Conservation (phyloP, 192 early-diverging fungal genomes). For the Rhizophagus clarus region DNA sequence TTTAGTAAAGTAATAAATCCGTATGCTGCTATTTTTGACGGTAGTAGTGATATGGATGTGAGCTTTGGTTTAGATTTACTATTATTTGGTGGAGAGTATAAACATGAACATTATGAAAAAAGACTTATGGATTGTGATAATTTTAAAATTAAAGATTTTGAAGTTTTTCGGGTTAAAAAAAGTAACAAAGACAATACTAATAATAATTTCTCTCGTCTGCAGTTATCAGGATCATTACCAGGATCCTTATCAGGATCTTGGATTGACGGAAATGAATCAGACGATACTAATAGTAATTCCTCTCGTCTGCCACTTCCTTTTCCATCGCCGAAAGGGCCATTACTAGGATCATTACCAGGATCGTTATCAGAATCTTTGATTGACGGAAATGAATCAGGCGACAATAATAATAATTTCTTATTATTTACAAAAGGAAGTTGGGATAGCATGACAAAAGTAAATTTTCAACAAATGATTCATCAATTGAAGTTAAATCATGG, state of each 20-base stretch:
- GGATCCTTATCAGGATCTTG: too few relatives aligned
- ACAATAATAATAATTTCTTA: neutral
- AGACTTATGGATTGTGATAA: neutral
- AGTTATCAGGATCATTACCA: too few relatives aligned
- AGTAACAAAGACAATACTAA: too few relatives aligned
- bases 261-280: neutral
- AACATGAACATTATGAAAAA: neutral
- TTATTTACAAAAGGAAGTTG: neutral
- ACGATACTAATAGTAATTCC: too few relatives aligned
- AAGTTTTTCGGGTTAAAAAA: neutral
- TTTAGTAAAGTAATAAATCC: neutral
- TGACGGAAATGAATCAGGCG: neutral
- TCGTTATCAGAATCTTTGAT: too few relatives aligned
- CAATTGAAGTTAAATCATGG: too few relatives aligned
- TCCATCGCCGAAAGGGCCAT: too few relatives aligned
- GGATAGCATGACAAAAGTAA: neutral
- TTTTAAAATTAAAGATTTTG: neutral
- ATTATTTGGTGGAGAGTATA: neutral
- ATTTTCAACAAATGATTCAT: too few relatives aligned
- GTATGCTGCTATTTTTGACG: neutral
- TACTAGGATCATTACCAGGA: too few relatives aligned
- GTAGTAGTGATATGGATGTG: neutral
- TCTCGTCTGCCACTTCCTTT: too few relatives aligned
- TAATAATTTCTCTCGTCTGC: too few relatives aligned
- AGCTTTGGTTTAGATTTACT: neutral